Percentiles rank a stretch among this genome's conserved stretches.
phyloP scores from a whole-genome alignment of 106 monocot genomes.

The Apostasia shenzhenica region DNA sequence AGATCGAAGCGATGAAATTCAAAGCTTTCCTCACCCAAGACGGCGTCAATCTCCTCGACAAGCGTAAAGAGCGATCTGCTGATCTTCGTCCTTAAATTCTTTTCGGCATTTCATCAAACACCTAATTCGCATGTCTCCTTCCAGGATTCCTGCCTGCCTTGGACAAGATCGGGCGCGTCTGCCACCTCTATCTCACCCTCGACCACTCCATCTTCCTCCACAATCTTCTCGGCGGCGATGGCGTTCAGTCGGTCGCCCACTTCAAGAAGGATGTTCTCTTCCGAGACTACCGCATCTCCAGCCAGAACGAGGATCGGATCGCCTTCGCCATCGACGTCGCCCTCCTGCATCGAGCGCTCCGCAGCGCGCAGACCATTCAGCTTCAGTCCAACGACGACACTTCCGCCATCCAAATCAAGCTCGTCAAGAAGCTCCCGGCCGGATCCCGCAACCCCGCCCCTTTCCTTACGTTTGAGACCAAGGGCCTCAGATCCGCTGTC shows the following conservation, averaged over 20 bases:
- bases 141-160: constrained; percentile 84
- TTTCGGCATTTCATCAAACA: constrained; percentile 17
- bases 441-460: constrained; percentile 64
- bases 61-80: constrained; percentile 30
- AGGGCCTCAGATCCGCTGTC: constrained; percentile 70
- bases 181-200: constrained; percentile 76
- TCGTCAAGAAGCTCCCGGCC: constrained; percentile 85
- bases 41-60: constrained; percentile 88
- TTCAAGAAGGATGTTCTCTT: constrained; percentile 77
- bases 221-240: constrained; percentile 59
- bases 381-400: constrained; percentile 29
- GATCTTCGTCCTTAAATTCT: background rate
- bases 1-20: constrained; percentile 63
- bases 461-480: constrained; percentile 89
- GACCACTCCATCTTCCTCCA: constrained; percentile 87
- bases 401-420: constrained; percentile 70
- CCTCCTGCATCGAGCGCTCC: constrained; percentile 90
- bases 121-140: background rate
- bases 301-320: constrained; percentile 70
- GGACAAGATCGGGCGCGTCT: constrained; percentile 77
- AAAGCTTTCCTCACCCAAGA: constrained; percentile 84
- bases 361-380: constrained; percentile 77
- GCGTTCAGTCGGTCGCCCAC: constrained; percentile 81
- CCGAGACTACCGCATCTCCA: constrained; percentile 78
- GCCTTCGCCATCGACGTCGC: constrained; percentile 71